Evolutionary conservation across 129 eudicot species (phyloP), one percentile per base, ranked within the genome.

Genomic region (Calendula officinalis): DNA sequence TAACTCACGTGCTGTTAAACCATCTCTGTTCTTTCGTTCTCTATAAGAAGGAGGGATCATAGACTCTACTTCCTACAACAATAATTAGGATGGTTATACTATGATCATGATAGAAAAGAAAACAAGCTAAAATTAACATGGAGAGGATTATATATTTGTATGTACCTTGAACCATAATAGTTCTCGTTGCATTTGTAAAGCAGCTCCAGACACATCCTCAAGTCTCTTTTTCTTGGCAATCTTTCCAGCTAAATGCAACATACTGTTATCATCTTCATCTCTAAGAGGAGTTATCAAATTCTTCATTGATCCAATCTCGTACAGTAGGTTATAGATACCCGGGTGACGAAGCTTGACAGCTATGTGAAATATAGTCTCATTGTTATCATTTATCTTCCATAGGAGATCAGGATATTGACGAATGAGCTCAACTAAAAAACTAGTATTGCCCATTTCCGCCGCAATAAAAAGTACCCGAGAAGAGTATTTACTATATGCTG

Each of bases 181-280:
- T 48, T 80, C 84, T 6, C 57, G 44, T 35, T 75, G 84, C 81
- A 80, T 66, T 17, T 80, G 78, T 32, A 80, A 73, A 16, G 78
- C 84, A 0, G 63, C 78, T 12, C 85, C 85, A 0, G 78, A 64
- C 8, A 75, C 71, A 8, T 32, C 22, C 16, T 70, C 57, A 2
- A 80, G 75, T 58, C 60, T 54, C 14, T 66, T 32, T 7, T 10
- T 2, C 8, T 76, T 66, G 7, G 71, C 52, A 27, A 43, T 64
- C 30, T 22, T 64, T 30, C 71, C 84, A 43, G 14, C 63, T 57
- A 57, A 57, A 7, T 57, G 63, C 63, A 57, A 57, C 46, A 37
- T 57, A 37, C 14, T 37, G 46, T 57, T 37, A 7, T 8, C 46
- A 3, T 57, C 5, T 4, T 13, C 6, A 2, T 56, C 46, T 57